Percentiles rank a stretch among this genome's conserved stretches.
phyloP scores from a whole-genome alignment of 2,329 filamentous ascomycete genomes.

The Ophiostoma triangulosporum region DNA sequence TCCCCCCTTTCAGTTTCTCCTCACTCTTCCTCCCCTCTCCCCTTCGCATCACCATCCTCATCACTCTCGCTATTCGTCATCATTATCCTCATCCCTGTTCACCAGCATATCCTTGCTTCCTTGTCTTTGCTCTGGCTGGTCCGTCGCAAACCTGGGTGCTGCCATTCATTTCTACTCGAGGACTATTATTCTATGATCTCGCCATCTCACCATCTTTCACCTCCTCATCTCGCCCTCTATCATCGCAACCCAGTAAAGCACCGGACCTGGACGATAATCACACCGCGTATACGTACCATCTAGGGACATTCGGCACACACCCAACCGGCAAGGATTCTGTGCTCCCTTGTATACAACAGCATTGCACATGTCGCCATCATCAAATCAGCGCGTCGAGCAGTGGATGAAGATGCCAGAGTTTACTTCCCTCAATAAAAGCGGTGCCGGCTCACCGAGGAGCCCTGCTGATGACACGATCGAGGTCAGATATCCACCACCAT shows the following conservation, averaged over 20 bases:
- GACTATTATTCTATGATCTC: neutral
- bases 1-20: neutral
- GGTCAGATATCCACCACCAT: slow-evolving; percentile 17
- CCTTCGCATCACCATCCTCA: neutral
- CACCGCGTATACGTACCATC: neutral
- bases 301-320: neutral
- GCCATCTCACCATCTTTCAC: neutral
- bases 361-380: slow-evolving; percentile 8
- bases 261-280: neutral
- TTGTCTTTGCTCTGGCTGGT: slow-evolving; percentile 12
- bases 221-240: neutral
- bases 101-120: neutral
- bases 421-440: slow-evolving; percentile 38
- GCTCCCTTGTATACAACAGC: neutral
- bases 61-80: neutral
- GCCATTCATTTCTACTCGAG: neutral
- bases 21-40: neutral
- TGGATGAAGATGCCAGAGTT: slow-evolving; percentile 34
- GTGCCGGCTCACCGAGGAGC: slow-evolving; percentile 27
- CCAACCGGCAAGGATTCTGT: neutral
- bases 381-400: slow-evolving; percentile 10
- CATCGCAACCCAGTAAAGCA: neutral
- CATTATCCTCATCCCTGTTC: neutral
- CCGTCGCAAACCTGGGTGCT: slow-evolving; percentile 9
- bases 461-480: slow-evolving; percentile 11